These are phyloP conservation scores for Esteya vermicola DNA, from an alignment of 2,329 filamentous ascomycete species.

Conservation along the genomic window DNA sequence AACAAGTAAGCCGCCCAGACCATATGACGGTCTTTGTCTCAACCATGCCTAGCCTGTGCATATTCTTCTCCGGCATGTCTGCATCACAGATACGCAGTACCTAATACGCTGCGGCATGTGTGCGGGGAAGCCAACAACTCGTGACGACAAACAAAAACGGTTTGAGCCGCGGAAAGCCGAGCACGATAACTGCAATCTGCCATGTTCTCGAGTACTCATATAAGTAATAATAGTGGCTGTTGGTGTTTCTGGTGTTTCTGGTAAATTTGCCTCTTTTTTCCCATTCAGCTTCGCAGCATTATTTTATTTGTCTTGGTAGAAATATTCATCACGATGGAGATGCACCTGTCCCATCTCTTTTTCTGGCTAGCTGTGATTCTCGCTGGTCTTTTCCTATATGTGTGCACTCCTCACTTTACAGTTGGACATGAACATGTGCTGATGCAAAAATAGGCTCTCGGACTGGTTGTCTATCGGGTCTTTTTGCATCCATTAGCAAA, in stretches of 20 bases:
- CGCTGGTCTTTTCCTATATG: background rate
- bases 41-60: no score
- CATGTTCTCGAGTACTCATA: background rate
- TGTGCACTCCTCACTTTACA: background rate
- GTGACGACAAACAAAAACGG: background rate
- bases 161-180: slow-evolving; percentile 1
- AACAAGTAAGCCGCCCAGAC: no score
- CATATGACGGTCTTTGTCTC: no score
- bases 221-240: background rate
- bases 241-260: background rate
- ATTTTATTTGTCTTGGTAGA: background rate
- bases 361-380: background rate
- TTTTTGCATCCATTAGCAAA: slow-evolving; percentile 51
- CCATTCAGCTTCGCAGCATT: background rate
- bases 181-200: background rate
- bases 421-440: slow-evolving; percentile 2
- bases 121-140: background rate
- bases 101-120: no score
- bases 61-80: no score
- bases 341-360: background rate
- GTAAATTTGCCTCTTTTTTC: no score
- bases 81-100: no score
- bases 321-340: background rate
- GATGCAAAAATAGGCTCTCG: slow-evolving; percentile 22
- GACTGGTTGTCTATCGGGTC: slow-evolving; percentile 38